Percentiles rank a stretch among this genome's conserved stretches.
Conservation (phyloP, 1,139 yeast genomes). For the Pichia cactophila region DNA sequence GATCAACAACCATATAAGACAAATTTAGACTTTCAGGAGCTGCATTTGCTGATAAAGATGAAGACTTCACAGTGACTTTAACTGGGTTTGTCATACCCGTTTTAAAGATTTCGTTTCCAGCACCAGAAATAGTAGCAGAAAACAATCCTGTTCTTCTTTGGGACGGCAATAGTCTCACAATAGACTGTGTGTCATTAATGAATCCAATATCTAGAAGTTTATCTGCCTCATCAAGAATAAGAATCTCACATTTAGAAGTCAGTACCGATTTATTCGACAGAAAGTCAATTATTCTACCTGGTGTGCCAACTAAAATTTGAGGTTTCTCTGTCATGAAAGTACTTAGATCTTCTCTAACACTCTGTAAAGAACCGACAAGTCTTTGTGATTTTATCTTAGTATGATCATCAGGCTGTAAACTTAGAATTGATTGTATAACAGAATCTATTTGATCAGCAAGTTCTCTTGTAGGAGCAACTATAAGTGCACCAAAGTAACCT, state of each 20-base stretch:
- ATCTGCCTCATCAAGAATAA: conserved; percentile 91
- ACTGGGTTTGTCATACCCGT: conserved; percentile 90
- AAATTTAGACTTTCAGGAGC: conserved; percentile 62
- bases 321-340: conserved; percentile 47
- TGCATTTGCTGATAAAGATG: conserved; percentile 30
- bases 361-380: conserved; percentile 69
- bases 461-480: conserved; percentile 88
- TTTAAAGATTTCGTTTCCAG: conserved; percentile 60
- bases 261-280: conserved; percentile 44
- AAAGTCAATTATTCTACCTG: conserved; percentile 82
- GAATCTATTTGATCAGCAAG: conserved; percentile 73
- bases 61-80: conserved; percentile 63
- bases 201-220: conserved; percentile 76
- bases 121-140: conserved; percentile 83
- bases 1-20: conserved; percentile 52
- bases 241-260: conserved; percentile 57
- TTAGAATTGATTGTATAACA: conserved; percentile 56
- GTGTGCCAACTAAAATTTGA: conserved; percentile 81
- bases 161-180: conserved; percentile 65
- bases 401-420: conserved; percentile 44
- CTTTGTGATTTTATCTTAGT: conserved; percentile 54
- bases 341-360: conserved; percentile 69
- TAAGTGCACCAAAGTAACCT: conserved; percentile 64
- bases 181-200: conserved; percentile 57
- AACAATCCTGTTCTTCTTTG: conserved; percentile 91